phyloP scores from a whole-genome alignment of 257 asterid genomes.

The Jasminum sambac region DNA sequence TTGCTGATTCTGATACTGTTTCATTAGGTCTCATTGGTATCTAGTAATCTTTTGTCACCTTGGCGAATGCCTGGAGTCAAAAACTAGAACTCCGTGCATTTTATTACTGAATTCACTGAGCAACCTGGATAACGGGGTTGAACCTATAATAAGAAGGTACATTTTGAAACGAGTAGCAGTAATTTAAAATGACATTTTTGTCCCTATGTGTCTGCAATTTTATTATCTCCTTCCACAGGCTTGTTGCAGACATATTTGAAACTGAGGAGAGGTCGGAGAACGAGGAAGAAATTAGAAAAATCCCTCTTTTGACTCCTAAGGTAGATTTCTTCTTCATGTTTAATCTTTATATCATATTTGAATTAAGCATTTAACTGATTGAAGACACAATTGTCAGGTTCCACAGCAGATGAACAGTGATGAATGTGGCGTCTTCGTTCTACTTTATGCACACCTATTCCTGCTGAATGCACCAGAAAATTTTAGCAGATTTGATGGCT shows the following conservation, averaged over 20 bases:
- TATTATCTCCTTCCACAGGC: slow-evolving; percentile 33
- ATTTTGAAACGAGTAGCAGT: not conserved
- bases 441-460: slow-evolving; percentile 47
- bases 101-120: slow-evolving; percentile 67
- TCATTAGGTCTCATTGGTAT: slow-evolving; percentile 72
- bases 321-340: slow-evolving; percentile 29
- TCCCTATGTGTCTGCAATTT: not conserved
- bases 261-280: slow-evolving; percentile 36
- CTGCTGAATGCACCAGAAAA: slow-evolving; percentile 50
- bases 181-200: not conserved
- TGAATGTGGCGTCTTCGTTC: slow-evolving; percentile 62
- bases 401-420: slow-evolving; percentile 59
- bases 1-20: slow-evolving; percentile 20
- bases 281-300: slow-evolving; percentile 29
- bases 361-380: slow-evolving; percentile 12
- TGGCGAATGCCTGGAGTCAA: slow-evolving; percentile 40
- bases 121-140: slow-evolving; percentile 38
- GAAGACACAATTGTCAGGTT: slow-evolving; percentile 44
- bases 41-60: slow-evolving; percentile 76
- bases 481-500: slow-evolving; percentile 47
- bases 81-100: slow-evolving; percentile 52
- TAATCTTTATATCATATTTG: slow-evolving; percentile 6
- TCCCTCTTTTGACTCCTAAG: slow-evolving; percentile 62
- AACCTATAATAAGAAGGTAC: slow-evolving; percentile 62
- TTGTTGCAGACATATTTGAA: slow-evolving; percentile 49